phyloP scores from a whole-genome alignment of 257 asterid species.

The Henckelia pumila region DNA sequence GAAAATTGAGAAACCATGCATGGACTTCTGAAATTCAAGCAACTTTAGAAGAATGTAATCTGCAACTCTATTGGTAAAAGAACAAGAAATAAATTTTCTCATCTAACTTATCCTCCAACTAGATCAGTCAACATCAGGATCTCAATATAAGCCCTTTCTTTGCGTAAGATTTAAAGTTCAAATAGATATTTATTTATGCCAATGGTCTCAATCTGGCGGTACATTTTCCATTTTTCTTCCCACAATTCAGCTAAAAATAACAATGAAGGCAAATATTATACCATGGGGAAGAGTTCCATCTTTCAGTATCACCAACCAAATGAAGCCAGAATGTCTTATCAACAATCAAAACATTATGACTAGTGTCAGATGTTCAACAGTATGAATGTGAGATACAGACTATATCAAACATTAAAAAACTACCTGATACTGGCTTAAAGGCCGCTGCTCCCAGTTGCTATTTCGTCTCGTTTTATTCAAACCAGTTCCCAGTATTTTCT shows the following conservation, averaged over 20 bases:
- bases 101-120: not conserved
- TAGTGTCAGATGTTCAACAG: not conserved
- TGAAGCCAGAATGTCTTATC: not conserved
- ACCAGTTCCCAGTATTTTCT: constrained; percentile 82
- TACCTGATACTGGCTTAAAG: constrained; percentile 78
- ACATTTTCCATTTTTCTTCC: not conserved
- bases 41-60: not conserved
- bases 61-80: not conserved
- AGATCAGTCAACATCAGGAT: constrained; percentile 4
- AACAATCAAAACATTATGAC: not conserved
- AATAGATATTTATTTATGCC: not conserved
- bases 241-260: not conserved
- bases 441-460: constrained; percentile 97
- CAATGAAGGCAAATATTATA: too few relatives aligned
- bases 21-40: constrained; percentile 4
- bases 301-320: constrained; percentile 4
- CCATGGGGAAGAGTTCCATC: too few relatives aligned
- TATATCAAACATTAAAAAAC: constrained; percentile 12
- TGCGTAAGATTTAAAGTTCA: not conserved
- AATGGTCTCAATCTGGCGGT: not conserved
- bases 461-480: constrained; percentile 91
- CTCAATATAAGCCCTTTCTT: not conserved
- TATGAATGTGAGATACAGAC: not conserved
- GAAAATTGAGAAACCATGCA: constrained; percentile 15
- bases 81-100: not conserved